Evolutionary conservation across 345 rosid species (phyloP).

Genomic region (Salix koriyanagi): DNA sequence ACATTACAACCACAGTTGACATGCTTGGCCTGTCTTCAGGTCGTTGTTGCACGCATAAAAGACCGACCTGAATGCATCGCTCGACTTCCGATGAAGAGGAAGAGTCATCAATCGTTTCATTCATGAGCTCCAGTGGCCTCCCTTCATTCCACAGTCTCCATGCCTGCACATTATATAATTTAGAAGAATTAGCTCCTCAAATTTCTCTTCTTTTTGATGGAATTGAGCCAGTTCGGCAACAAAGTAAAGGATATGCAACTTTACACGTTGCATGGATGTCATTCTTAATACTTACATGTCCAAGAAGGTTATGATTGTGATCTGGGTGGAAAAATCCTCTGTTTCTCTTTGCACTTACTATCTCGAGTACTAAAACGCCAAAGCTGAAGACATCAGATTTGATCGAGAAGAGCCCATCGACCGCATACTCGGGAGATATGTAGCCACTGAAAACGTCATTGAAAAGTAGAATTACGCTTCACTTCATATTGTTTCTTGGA

Average conservation of each 20-base stretch:
- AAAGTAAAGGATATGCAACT: neutral
- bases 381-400: conserved; percentile 17
- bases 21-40: conserved; percentile 44
- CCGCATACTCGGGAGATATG: conserved; percentile 15
- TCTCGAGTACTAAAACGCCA: conserved; percentile 15
- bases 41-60: conserved; percentile 40
- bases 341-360: conserved; percentile 13
- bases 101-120: neutral
- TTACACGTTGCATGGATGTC: neutral
- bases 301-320: conserved; percentile 14
- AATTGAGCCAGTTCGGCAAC: neutral
- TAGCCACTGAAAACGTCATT: conserved; percentile 8
- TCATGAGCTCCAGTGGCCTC: conserved; percentile 24
- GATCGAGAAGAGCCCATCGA: conserved; percentile 14
- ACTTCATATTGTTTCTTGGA: neutral
- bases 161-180: conserved; percentile 21
- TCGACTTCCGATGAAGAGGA: conserved; percentile 17
- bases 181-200: neutral
- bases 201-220: neutral
- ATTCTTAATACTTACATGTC: conserved; percentile 9
- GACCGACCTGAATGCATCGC: conserved; percentile 40
- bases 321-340: conserved; percentile 10
- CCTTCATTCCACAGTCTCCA: conserved; percentile 37
- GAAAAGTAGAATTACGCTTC: neutral
- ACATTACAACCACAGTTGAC: conserved; percentile 41